These are phyloP conservation scores for Telopea speciosissima DNA, from an alignment of 177 flowering plant genomes.

Conservation along the genomic window DNA sequence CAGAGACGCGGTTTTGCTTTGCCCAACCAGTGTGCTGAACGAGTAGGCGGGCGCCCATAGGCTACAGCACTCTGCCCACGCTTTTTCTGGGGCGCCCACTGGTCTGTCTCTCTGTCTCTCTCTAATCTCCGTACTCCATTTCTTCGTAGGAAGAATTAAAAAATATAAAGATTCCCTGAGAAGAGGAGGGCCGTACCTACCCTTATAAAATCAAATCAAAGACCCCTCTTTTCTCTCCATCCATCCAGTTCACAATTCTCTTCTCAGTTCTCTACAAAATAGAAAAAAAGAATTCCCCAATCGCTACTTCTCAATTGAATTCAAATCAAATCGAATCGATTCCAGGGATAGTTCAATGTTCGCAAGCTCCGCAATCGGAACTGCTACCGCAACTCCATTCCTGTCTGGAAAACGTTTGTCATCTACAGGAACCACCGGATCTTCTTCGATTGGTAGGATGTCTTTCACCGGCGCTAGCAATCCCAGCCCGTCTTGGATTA, in stretches of 20 bases:
- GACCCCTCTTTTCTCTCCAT: background rate
- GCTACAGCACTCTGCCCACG: too few relatives aligned
- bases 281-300: too few relatives aligned
- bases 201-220: too few relatives aligned
- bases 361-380: too few relatives aligned
- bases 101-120: background rate
- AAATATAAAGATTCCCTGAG: too few relatives aligned
- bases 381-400: background rate
- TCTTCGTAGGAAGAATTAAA: too few relatives aligned
- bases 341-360: too few relatives aligned
- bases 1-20: background rate
- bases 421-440: slow-evolving; percentile 5
- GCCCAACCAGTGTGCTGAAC: too few relatives aligned
- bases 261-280: background rate
- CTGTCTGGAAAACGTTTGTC: background rate
- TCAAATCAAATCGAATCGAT: too few relatives aligned
- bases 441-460: background rate
- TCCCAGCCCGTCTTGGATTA: background rate
- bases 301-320: too few relatives aligned
- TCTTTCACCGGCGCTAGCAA: background rate
- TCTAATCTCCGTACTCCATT: background rate
- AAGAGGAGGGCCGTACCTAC: too few relatives aligned
- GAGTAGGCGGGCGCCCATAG: too few relatives aligned
- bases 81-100: background rate
- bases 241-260: background rate